These are phyloP conservation scores for Epichloe scottii DNA, from an alignment of 2,329 filamentous ascomycete genomes.

Conservation along the genomic window DNA sequence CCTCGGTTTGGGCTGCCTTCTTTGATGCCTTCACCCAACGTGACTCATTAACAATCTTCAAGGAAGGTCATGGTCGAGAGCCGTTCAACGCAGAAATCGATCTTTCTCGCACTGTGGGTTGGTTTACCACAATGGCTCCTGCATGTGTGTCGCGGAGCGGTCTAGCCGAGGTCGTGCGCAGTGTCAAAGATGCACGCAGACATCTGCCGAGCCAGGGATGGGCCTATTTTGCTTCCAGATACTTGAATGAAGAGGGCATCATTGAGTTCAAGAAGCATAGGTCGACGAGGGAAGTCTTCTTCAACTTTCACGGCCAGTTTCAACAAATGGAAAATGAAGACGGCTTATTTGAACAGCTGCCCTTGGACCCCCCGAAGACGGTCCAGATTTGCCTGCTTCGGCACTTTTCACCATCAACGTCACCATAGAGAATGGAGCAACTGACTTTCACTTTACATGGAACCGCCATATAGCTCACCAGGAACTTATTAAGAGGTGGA, in stretches of 20 bases:
- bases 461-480: no score
- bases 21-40: not conserved
- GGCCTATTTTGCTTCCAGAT: slow-evolving; percentile 24
- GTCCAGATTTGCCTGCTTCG: no score
- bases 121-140: not conserved
- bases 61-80: not conserved
- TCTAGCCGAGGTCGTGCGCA: slow-evolving; percentile 7
- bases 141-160: slow-evolving; percentile 10
- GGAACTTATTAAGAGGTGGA: no score
- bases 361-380: no score
- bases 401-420: no score
- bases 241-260: not conserved
- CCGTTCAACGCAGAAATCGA: not conserved
- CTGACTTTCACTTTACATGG: no score
- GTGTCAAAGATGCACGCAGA: slow-evolving; percentile 23
- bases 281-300: no score
- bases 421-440: no score
- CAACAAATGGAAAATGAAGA: no score
- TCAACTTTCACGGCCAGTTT: no score
- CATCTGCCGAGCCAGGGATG: slow-evolving; percentile 22
- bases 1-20: not conserved
- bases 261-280: no score
- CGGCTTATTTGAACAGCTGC: no score
- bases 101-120: not conserved
- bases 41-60: not conserved